A percentile compares a stretch with the other conserved stretches of the same genome.
Conservation (phyloP, 2,329 filamentous ascomycete genomes). For the Arthroderma sp. region DNA sequence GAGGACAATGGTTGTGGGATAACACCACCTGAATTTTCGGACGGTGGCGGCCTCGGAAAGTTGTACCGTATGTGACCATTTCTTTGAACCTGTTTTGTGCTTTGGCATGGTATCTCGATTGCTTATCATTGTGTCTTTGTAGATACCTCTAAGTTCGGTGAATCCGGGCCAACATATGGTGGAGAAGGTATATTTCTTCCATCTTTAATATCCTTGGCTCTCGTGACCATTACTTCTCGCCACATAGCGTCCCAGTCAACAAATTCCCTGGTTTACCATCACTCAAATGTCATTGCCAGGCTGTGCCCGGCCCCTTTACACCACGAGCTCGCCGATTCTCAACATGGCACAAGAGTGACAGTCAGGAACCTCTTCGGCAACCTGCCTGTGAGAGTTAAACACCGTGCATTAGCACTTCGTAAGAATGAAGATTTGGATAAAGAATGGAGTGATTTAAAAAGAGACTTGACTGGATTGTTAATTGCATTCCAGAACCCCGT, state of each 20-base stretch:
- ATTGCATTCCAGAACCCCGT: constrained; percentile 52
- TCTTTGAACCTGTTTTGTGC: neutral
- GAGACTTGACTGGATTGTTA: constrained; percentile 49
- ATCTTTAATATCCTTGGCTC: constrained; percentile 60
- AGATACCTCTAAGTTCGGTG: constrained; percentile 67
- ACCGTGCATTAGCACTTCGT: constrained; percentile 47
- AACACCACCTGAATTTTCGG: constrained; percentile 54
- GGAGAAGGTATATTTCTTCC: constrained; percentile 62
- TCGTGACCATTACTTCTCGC: constrained; percentile 64
- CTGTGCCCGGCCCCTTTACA: constrained; percentile 48
- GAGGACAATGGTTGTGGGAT: constrained; percentile 83
- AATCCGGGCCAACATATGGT: constrained; percentile 43
- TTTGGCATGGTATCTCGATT: constrained; percentile 1
- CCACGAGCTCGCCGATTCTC: constrained; percentile 40
- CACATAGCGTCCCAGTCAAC: constrained; percentile 38
- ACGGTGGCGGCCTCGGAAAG: constrained; percentile 57
- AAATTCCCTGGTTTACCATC: constrained; percentile 56
- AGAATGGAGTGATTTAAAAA: constrained; percentile 53
- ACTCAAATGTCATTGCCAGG: constrained; percentile 52
- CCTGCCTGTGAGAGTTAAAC: constrained; percentile 82
- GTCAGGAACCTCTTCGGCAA: constrained; percentile 77
- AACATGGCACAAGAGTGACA: constrained; percentile 61
- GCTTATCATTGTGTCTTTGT: neutral
- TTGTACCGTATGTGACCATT: constrained; percentile 49
- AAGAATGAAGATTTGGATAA: constrained; percentile 42